A percentile compares a stretch with the other conserved stretches of the same genome.
Evolutionary conservation across 1,139 yeast genomes (phyloP).

Genomic region (Saccharomyces hybrid): DNA sequence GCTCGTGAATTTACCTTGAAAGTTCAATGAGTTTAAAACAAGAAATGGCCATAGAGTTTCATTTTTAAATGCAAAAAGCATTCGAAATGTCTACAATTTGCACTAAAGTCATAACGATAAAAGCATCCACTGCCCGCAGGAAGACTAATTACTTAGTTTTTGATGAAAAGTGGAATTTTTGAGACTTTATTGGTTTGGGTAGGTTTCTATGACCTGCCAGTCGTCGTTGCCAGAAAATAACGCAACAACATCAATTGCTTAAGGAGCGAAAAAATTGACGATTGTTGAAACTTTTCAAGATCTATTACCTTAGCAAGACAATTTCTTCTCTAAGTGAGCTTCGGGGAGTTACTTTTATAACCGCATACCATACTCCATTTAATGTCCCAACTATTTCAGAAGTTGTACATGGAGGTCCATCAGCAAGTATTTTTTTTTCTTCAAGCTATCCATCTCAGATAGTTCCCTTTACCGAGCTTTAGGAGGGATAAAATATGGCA

Average conservation of each 20-base stretch:
- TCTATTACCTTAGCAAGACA: not conserved
- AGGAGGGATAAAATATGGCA: too few species aligned
- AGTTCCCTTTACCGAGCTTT: not conserved
- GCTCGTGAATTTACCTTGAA: not conserved
- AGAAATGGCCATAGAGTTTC: not conserved
- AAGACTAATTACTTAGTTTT: not conserved
- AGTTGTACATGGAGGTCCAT: not conserved
- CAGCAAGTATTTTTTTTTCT: not conserved
- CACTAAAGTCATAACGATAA: not conserved
- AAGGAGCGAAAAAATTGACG: not conserved
- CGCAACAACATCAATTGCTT: not conserved
- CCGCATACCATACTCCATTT: not conserved
- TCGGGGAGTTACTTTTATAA: not conserved
- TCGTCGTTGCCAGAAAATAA: not conserved
- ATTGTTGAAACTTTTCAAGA: not conserved
- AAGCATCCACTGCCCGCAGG: not conserved
- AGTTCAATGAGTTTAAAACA: not conserved
- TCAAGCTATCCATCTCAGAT: not conserved
- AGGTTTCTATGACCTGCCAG: not conserved
- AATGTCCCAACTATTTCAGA: not conserved
- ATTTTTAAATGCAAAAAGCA: not conserved
- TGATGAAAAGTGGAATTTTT: not conserved
- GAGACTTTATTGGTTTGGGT: not conserved
- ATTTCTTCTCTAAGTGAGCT: not conserved
- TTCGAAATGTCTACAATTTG: not conserved